Evolutionary conservation across 139 green algal species (phyloP).

Genomic region (Gonium pectorale): DNA sequence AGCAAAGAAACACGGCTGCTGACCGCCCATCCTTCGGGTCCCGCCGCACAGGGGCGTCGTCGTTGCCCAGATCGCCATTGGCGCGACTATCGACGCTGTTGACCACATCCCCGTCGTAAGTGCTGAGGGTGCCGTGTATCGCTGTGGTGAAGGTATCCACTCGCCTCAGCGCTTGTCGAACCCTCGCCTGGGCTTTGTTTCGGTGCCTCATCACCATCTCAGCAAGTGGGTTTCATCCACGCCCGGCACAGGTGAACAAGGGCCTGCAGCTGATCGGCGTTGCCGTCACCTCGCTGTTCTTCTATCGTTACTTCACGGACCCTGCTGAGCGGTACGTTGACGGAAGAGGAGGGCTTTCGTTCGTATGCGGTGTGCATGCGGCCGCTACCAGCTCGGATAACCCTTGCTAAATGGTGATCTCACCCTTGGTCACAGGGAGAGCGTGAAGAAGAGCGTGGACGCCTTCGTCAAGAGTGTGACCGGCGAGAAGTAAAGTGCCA

Average conservation of each 20-base stretch:
- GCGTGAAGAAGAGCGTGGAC: conserved; percentile 50
- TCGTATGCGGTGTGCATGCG: too few relatives aligned
- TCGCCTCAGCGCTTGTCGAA: too few relatives aligned
- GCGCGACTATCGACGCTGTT: conserved; percentile 50
- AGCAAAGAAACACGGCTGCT: too few relatives aligned
- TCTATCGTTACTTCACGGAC: conserved; percentile 66
- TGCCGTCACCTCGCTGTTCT: conserved; percentile 59
- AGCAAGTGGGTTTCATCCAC: too few relatives aligned
- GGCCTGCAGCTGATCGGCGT: conserved; percentile 69
- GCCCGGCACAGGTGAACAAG: conserved; percentile 30
- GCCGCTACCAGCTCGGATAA: too few relatives aligned
- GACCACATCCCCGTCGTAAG: conserved; percentile 47
- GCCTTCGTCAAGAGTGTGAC: conserved; percentile 47
- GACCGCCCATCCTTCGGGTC: too few relatives aligned
- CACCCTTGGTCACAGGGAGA: conserved; percentile 33
- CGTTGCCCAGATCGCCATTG: conserved; percentile 47
- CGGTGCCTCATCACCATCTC: too few relatives aligned
- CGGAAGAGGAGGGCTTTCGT: neutral
- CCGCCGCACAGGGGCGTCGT: conserved; percentile 28
- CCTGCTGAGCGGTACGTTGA: conserved; percentile 51
- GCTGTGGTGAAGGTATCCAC: too few relatives aligned
- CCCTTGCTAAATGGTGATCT: too few relatives aligned
- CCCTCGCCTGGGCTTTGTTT: too few relatives aligned
- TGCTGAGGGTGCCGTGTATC: neutral
- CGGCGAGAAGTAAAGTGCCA: conserved; percentile 49